Evolutionary conservation across 2,329 filamentous ascomycete species (phyloP).

Genomic region (Sordariomycetes sp.): DNA sequence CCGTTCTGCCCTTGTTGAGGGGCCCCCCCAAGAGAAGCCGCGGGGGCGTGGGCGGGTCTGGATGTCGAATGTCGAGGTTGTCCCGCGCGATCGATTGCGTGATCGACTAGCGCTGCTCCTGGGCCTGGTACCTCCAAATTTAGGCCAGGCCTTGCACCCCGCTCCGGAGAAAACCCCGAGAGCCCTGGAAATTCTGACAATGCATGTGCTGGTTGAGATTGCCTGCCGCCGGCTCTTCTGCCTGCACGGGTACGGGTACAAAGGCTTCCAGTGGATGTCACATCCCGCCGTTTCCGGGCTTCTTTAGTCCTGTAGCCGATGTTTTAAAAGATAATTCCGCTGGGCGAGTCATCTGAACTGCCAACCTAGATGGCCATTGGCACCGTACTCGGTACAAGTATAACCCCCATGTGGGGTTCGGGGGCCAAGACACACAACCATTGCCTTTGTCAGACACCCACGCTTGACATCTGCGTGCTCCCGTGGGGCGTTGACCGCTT

Average conservation of each 20-base stretch:
- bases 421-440: neutral
- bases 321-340: too few relatives aligned
- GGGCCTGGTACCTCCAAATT: neutral
- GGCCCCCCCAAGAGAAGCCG: neutral
- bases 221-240: neutral
- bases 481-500: too few relatives aligned
- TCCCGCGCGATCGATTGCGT: constrained; percentile 18
- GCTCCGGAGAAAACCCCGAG: neutral
- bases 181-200: too few relatives aligned
- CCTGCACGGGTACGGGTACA: too few relatives aligned
- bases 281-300: too few relatives aligned
- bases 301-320: too few relatives aligned
- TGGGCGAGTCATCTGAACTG: neutral
- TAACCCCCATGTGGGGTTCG: neutral
- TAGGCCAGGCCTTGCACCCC: neutral
- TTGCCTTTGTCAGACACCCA: neutral
- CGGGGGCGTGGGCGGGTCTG: neutral
- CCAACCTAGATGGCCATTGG: neutral
- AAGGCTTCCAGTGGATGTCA: too few relatives aligned
- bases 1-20: neutral
- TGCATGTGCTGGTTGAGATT: too few relatives aligned
- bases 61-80: neutral
- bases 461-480: too few relatives aligned
- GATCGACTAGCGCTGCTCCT: constrained; percentile 18
- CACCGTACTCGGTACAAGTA: neutral